These are phyloP conservation scores for Naganishia cerealis DNA, from an alignment of 1,284 basidiomycete species.

Conservation along the genomic window DNA sequence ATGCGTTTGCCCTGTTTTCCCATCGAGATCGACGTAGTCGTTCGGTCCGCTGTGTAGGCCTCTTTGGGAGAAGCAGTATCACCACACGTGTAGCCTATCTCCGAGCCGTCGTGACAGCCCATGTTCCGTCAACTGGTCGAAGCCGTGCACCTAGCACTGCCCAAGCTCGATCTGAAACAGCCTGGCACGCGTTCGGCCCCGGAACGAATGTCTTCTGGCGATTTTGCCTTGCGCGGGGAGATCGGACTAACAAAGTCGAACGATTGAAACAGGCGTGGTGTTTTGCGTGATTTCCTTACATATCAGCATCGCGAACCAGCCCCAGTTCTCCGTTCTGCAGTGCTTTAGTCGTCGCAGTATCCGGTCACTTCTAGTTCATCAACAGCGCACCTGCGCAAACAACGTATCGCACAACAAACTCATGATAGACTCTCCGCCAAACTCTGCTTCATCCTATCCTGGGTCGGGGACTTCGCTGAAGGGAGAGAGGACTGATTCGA, in stretches of 20 bases:
- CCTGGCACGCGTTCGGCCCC: slow-evolving; percentile 6
- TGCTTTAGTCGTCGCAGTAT: neutral
- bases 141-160: too few relatives aligned
- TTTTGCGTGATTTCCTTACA: neutral
- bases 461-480: slow-evolving; percentile 7
- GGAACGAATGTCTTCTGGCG: neutral
- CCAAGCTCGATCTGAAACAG: slow-evolving; percentile 19
- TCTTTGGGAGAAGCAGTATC: too few relatives aligned
- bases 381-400: neutral
- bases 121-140: too few relatives aligned
- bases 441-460: slow-evolving; percentile 22
- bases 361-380: neutral
- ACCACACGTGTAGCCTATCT: too few relatives aligned
- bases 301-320: neutral
- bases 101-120: too few relatives aligned
- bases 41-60: too few relatives aligned
- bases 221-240: slow-evolving; percentile 5
- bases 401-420: neutral
- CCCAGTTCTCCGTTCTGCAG: neutral
- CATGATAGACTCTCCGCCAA: slow-evolving; percentile 12
- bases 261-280: neutral
- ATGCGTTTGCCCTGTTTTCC: too few relatives aligned
- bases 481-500: slow-evolving; percentile 12
- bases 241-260: slow-evolving; percentile 15
- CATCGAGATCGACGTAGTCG: too few relatives aligned